Evolutionary conservation across 768 basidiomycete genomes (phyloP).

Genomic region (Leccinellum albellum): DNA sequence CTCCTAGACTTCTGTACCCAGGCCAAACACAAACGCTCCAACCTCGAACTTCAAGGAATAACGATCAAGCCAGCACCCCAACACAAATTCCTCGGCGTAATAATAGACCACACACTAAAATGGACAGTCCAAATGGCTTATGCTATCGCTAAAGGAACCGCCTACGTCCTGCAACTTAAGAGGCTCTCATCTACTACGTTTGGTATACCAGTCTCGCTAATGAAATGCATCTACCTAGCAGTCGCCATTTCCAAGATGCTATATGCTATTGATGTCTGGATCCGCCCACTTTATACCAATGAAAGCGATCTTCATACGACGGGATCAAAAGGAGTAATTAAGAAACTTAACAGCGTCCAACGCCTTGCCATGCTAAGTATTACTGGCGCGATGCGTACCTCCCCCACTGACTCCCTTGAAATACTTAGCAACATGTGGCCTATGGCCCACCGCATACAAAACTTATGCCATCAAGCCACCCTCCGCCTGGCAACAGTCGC

Average conservation of each 20-base stretch:
- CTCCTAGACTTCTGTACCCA: background rate
- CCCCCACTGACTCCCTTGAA: background rate
- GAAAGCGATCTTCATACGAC: too few species aligned
- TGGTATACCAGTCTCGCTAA: background rate
- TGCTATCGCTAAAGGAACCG: background rate
- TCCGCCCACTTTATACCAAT: background rate
- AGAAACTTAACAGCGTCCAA: background rate
- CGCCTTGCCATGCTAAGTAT: background rate
- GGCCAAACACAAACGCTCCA: accelerated
- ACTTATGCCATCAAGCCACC: background rate
- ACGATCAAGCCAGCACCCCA: background rate
- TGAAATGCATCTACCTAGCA: background rate
- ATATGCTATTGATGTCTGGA: background rate
- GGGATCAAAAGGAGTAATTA: background rate
- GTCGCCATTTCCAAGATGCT: background rate
- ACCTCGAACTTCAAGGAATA: background rate
- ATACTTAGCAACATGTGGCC: background rate
- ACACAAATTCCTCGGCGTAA: background rate
- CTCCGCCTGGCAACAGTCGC: background rate
- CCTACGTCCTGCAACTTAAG: background rate
- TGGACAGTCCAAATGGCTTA: background rate
- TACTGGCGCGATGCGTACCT: background rate
- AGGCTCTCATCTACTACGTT: accelerated
- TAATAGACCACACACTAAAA: background rate
- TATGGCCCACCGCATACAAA: background rate